Conservation (phyloP, 768 basidiomycete species). For the Boletus subparvulus region DNA sequence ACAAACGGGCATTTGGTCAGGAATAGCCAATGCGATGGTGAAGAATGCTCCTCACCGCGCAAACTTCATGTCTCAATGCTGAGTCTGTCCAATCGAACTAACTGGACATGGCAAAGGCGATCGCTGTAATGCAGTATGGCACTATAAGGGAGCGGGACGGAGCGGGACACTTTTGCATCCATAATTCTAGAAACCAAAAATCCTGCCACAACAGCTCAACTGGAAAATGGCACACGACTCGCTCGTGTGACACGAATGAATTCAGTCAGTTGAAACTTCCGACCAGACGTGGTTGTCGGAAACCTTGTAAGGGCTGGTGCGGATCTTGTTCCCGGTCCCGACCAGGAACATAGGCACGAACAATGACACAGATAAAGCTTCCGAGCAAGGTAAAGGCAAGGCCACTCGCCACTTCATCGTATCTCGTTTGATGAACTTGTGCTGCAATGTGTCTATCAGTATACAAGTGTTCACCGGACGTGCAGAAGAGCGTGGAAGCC, state of each 20-base stretch:
- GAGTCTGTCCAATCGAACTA: not conserved
- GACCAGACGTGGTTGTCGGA: not conserved
- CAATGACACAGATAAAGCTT: constrained; percentile 1
- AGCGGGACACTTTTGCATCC: constrained; percentile 10
- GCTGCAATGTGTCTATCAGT: constrained; percentile 23
- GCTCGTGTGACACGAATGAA: not conserved
- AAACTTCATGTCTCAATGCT: constrained; percentile 51
- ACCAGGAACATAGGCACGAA: not conserved
- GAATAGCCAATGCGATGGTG: not conserved
- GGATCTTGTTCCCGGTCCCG: not conserved
- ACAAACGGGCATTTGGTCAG: not conserved
- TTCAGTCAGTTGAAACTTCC: constrained; percentile 13
- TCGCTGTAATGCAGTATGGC: not conserved
- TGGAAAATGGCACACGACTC: not conserved
- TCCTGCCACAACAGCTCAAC: not conserved
- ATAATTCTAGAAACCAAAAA: not conserved
- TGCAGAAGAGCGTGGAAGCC: too few relatives aligned
- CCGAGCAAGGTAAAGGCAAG: not conserved
- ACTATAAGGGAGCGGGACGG: constrained; percentile 7
- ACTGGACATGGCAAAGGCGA: not conserved
- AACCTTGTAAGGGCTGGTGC: not conserved
- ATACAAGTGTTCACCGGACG: constrained; percentile 4
- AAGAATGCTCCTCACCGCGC: constrained; percentile 41
- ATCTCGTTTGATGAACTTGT: not conserved
- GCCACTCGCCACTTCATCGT: not conserved